Conservation (phyloP, 805 yeast species). For the Kazachstania bromeliacearum region DNA sequence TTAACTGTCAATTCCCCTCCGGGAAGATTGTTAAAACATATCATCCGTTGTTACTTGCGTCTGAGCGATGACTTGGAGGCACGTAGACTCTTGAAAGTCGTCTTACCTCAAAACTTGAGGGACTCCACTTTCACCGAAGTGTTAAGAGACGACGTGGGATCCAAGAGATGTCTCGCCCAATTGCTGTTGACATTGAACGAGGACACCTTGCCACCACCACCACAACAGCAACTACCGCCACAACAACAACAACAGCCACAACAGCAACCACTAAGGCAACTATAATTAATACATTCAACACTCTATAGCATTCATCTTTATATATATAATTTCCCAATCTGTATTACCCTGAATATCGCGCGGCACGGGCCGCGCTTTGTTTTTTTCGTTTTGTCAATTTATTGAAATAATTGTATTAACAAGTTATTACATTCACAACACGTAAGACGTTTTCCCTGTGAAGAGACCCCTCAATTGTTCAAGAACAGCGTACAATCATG, state of each 20-base stretch:
- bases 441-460: too few relatives aligned
- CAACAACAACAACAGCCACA: background rate
- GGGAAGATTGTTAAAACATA: conserved; percentile 81
- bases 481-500: conserved; percentile 35
- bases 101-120: conserved; percentile 77
- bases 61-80: conserved; percentile 87
- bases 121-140: conserved; percentile 64
- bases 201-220: conserved; percentile 8
- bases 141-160: conserved; percentile 77
- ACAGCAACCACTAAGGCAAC: background rate
- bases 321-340: too few relatives aligned
- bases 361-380: too few relatives aligned
- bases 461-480: too few relatives aligned
- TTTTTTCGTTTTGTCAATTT: too few relatives aligned
- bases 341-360: too few relatives aligned
- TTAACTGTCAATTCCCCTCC: conserved; percentile 59
- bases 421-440: too few relatives aligned
- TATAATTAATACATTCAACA: too few relatives aligned
- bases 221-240: background rate
- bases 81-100: conserved; percentile 70
- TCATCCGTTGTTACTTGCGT: conserved; percentile 86
- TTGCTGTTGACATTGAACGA: conserved; percentile 58
- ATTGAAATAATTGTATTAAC: too few relatives aligned
- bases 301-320: too few relatives aligned
- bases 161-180: conserved; percentile 80